Base-by-base conservation (phyloP, 208 protist genomes). In the Trypanosoma avium region DNA sequence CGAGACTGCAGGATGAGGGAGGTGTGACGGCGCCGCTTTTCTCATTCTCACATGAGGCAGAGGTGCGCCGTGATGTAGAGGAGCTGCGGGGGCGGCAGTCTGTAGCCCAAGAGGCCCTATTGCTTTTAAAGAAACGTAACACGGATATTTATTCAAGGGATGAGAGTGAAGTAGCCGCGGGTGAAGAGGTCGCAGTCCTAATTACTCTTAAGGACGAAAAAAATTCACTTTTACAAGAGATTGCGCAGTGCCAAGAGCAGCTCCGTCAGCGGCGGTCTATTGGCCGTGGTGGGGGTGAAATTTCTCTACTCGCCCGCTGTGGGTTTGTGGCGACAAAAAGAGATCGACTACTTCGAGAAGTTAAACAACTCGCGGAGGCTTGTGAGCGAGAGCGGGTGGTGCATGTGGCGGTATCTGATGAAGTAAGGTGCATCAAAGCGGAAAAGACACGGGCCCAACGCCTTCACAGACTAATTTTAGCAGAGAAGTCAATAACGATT, bases 261-360 rank as follows among this genome's bases (percentile, higher is more conserved):
- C 53, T 21, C 43, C 43, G 21, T 4, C n/a, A 9, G 21, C 13
- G 21, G 8, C 5, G 19, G 8, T 13, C 22, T 50, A 10, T 10
- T 6, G 46, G 46, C 17, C 46, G 10, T 10, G 17, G 46, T 1
- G 46, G 22, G 8, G 12, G 15, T 29, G 12, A n/a, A 9, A 42
- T n/a, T 1, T n/a, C 7, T 1, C 46, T 21, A 7, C 6, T 21
- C 46, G 8, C 46, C 10, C 46, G 46, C 8, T 50, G 2, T 2
- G 27, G 7, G 13, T 63, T 63, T 40, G 43, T n/a, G 10, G 43
- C 42, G 4, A 45, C 45, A 1, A 0, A 17, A 26, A 12, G 57
- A 15, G 45, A 63, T 42, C 30, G 57, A 30, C 57, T 63, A 45
- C 10, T 15, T 5, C 57, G 45, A 7, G 57, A 53, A 53, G 57